Conservation (phyloP, 345 rosid genomes). For the Dipteronia sinensis region DNA sequence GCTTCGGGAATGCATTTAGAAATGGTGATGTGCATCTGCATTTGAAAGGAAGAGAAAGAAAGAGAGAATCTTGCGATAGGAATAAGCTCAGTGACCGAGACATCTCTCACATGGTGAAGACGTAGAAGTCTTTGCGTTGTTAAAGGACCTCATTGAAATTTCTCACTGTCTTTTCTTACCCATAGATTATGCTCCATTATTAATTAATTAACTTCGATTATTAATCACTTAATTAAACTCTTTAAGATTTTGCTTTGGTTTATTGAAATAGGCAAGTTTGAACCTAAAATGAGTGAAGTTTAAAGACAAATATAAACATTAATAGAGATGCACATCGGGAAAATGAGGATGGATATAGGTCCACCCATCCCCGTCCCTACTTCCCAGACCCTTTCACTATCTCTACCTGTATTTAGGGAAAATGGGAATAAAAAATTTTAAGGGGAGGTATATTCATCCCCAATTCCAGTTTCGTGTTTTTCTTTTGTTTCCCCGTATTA, state of each 20-base stretch:
- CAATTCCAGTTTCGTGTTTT: too few relatives aligned
- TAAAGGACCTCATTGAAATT: constrained; percentile 30
- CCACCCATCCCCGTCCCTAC: too few relatives aligned
- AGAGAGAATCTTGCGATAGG: constrained; percentile 31
- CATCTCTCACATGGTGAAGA: constrained; percentile 61
- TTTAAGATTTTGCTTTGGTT: neutral
- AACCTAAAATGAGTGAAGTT: too few relatives aligned
- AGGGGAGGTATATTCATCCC: too few relatives aligned
- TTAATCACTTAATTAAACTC: neutral
- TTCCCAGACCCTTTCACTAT: too few relatives aligned
- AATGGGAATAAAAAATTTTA: too few relatives aligned
- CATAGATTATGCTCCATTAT: neutral
- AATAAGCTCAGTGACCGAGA: constrained; percentile 47
- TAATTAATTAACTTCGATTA: too few relatives aligned
- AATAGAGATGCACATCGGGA: too few relatives aligned
- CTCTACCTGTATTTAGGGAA: too few relatives aligned
- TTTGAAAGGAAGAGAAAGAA: constrained; percentile 30
- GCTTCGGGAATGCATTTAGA: constrained; percentile 20
- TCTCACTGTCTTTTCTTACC: constrained; percentile 24
- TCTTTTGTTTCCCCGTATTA: too few relatives aligned
- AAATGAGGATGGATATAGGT: too few relatives aligned
- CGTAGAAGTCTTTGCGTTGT: constrained; percentile 38
- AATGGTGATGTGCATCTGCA: constrained; percentile 6
- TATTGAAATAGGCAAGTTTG: neutral
- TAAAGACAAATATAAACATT: too few relatives aligned